Conservation (phyloP, 768 basidiomycete species). For the Boletus patriciae region DNA sequence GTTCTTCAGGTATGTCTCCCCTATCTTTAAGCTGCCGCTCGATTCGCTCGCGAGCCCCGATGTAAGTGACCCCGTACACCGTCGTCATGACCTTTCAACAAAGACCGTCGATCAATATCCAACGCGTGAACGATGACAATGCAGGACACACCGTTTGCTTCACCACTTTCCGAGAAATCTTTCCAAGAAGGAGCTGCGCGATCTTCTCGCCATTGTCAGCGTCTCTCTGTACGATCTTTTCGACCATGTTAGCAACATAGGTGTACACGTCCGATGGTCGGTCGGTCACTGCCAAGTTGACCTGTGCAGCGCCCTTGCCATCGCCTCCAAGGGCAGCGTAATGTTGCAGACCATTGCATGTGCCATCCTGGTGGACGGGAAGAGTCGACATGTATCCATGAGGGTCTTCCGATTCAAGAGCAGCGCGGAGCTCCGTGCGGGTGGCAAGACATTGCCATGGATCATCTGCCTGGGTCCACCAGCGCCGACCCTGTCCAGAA, state of each 20-base stretch:
- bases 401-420: slow-evolving; percentile 68
- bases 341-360: slow-evolving; percentile 97
- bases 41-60: slow-evolving; percentile 95
- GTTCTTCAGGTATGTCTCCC: slow-evolving; percentile 67
- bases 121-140: not conserved
- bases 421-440: slow-evolving; percentile 84
- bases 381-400: slow-evolving; percentile 60
- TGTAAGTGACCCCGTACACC: slow-evolving; percentile 94
- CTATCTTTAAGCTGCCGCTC: slow-evolving; percentile 82
- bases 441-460: slow-evolving; percentile 97
- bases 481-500: slow-evolving; percentile 57
- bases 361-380: slow-evolving; percentile 98
- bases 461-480: slow-evolving; percentile 93
- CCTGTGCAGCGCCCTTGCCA: slow-evolving; percentile 80
- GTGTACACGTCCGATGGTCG: slow-evolving; percentile 95
- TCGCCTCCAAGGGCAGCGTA: slow-evolving; percentile 98
- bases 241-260: slow-evolving; percentile 84
- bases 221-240: slow-evolving; percentile 60
- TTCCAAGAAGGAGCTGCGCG: slow-evolving; percentile 68
- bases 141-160: slow-evolving; percentile 81
- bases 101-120: not conserved
- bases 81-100: slow-evolving; percentile 88
- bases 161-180: slow-evolving; percentile 89
- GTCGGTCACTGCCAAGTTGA: slow-evolving; percentile 84
- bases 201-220: slow-evolving; percentile 47